Evolutionary conservation across 352 stramenopile genomes (phyloP).

Genomic region (Globisporangium spiculum): DNA sequence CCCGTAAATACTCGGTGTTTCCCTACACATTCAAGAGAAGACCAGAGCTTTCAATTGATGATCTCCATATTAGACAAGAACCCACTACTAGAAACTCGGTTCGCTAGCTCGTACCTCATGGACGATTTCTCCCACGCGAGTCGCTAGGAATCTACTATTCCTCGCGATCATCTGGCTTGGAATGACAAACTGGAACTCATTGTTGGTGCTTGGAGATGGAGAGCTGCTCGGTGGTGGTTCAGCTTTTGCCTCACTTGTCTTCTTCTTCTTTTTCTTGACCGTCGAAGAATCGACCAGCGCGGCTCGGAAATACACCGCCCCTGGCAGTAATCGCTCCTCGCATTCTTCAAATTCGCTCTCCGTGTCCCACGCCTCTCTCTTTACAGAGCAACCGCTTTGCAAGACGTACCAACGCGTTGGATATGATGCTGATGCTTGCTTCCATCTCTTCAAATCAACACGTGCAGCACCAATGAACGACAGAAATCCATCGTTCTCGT

Average conservation of each 20-base stretch:
- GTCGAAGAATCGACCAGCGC: neutral
- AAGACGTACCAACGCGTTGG: slow-evolving; percentile 14
- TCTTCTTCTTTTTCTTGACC: neutral
- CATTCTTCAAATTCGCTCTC: slow-evolving; percentile 10
- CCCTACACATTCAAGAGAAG: slow-evolving; percentile 13
- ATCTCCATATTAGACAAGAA: neutral
- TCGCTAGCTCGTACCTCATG: slow-evolving; percentile 9
- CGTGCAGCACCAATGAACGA: slow-evolving; percentile 7
- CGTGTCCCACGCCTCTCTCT: neutral
- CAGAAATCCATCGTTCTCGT: neutral
- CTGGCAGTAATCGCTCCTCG: neutral
- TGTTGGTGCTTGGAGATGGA: neutral
- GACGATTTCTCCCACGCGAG: slow-evolving; percentile 19
- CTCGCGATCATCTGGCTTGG: slow-evolving; percentile 7
- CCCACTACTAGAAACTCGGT: neutral
- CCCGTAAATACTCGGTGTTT: slow-evolving; percentile 23
- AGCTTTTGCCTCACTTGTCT: neutral
- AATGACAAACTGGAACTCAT: slow-evolving; percentile 14
- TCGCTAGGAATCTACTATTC: slow-evolving; percentile 12
- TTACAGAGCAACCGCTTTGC: neutral
- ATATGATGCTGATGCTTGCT: too few relatives aligned
- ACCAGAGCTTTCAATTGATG: neutral
- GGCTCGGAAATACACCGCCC: slow-evolving; percentile 4
- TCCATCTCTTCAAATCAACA: slow-evolving; percentile 9
- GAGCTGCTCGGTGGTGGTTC: neutral